A percentile compares a stretch with the other conserved stretches of the same genome.
These are phyloP conservation scores for Fusarium sp. DNA, from an alignment of 2,329 filamentous ascomycete species.

Conservation along the genomic window DNA sequence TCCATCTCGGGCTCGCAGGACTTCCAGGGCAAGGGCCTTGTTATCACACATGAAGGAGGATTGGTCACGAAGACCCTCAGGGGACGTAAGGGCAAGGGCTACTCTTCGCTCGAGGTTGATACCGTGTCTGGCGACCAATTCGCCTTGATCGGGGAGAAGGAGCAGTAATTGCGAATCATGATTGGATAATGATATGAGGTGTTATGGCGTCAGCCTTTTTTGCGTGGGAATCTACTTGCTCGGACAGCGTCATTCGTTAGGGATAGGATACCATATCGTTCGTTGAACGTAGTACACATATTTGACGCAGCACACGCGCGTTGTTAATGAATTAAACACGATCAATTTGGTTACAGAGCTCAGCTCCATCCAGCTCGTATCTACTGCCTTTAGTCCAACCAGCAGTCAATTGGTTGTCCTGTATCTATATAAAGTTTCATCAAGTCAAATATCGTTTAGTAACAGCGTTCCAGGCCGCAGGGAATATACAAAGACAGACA, in stretches of 20 bases:
- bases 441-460: slow-evolving; percentile 12
- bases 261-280: slow-evolving; percentile 28
- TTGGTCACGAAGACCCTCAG: slow-evolving; percentile 48
- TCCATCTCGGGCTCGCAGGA: slow-evolving; percentile 57
- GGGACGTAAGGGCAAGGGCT: slow-evolving; percentile 58
- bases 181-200: slow-evolving; percentile 4
- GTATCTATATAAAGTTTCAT: slow-evolving; percentile 33
- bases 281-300: slow-evolving; percentile 7
- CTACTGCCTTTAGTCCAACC: slow-evolving; percentile 19
- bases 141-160: slow-evolving; percentile 45
- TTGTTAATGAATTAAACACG: not conserved
- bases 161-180: not conserved
- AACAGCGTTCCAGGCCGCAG: slow-evolving; percentile 18
- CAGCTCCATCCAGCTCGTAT: slow-evolving; percentile 26
- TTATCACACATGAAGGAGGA: slow-evolving; percentile 52
- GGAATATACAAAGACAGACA: slow-evolving; percentile 37
- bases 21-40: slow-evolving; percentile 59
- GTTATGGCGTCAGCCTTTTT: slow-evolving; percentile 20
- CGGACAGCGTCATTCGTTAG: slow-evolving; percentile 27
- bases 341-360: slow-evolving; percentile 30
- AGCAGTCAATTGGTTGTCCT: slow-evolving; percentile 5
- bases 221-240: not conserved
- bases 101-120: slow-evolving; percentile 51
- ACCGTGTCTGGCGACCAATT: slow-evolving; percentile 51
- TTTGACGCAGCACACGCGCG: not conserved